Evolutionary conservation across 1,284 basidiomycete genomes (phyloP).

Genomic region (Sporisorium scitamineum): DNA sequence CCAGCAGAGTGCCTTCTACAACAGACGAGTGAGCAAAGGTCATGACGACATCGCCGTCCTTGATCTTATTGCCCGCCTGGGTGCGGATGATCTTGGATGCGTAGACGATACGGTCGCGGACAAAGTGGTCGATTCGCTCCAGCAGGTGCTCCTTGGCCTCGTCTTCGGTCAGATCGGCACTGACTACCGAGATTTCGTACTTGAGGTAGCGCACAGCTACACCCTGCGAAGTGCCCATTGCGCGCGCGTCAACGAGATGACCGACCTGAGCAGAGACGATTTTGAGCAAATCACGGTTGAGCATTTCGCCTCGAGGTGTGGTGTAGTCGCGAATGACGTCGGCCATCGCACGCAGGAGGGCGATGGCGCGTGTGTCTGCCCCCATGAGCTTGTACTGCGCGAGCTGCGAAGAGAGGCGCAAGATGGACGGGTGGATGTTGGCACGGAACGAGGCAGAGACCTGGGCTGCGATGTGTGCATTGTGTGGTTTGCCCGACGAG

Average conservation of each 20-base stretch:
- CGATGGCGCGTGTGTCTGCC: slow-evolving; percentile 65
- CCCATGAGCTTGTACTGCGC: slow-evolving; percentile 64
- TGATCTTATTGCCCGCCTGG: slow-evolving; percentile 86
- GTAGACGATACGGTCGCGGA: slow-evolving; percentile 90
- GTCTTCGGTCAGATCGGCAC: slow-evolving; percentile 91
- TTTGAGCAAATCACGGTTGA: slow-evolving; percentile 64
- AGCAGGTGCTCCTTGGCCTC: slow-evolving; percentile 92
- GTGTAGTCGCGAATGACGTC: slow-evolving; percentile 67
- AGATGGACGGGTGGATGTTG: slow-evolving; percentile 64
- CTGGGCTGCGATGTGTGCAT: slow-evolving; percentile 46
- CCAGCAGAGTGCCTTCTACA: slow-evolving; percentile 88
- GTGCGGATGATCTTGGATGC: slow-evolving; percentile 94
- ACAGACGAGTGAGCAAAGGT: slow-evolving; percentile 95
- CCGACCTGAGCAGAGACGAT: slow-evolving; percentile 79
- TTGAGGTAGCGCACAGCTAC: slow-evolving; percentile 95
- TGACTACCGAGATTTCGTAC: slow-evolving; percentile 90
- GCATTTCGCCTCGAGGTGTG: slow-evolving; percentile 63
- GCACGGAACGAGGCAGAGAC: slow-evolving; percentile 50
- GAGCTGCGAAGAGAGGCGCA: slow-evolving; percentile 58
- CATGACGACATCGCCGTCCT: slow-evolving; percentile 89
- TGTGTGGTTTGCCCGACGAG: slow-evolving; percentile 49
- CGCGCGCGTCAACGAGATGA: slow-evolving; percentile 84
- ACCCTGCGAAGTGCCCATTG: slow-evolving; percentile 94
- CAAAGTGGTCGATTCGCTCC: slow-evolving; percentile 89
- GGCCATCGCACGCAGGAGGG: slow-evolving; percentile 61